Evolutionary conservation across 768 basidiomycete genomes (phyloP).

Genomic region (Boletus pseudopeckii): DNA sequence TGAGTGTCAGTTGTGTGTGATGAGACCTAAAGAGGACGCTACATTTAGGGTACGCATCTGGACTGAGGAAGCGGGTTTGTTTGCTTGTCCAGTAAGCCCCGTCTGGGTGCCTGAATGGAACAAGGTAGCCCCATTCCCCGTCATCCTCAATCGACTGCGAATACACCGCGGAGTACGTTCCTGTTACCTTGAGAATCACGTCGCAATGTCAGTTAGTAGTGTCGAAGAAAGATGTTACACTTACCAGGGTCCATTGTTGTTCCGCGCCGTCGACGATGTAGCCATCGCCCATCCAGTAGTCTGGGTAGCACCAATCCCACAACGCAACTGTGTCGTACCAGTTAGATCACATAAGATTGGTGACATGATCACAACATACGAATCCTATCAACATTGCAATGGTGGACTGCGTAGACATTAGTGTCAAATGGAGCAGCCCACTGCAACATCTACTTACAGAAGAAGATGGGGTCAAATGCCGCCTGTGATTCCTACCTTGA

Average conservation of each 20-base stretch:
- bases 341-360: not conserved
- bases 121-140: constrained; percentile 16
- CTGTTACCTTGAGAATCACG: constrained; percentile 9
- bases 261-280: constrained; percentile 10
- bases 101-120: constrained; percentile 23
- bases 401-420: constrained; percentile 19
- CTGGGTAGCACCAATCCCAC: constrained; percentile 30
- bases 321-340: constrained; percentile 17
- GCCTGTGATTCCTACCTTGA: constrained; percentile 10
- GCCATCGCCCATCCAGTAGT: constrained; percentile 29
- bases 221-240: not conserved
- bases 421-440: not conserved
- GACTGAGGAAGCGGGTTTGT: constrained; percentile 22
- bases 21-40: not conserved
- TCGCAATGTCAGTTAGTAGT: not conserved
- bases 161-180: constrained; percentile 24
- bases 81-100: constrained; percentile 27
- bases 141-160: constrained; percentile 19
- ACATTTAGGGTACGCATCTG: constrained; percentile 23
- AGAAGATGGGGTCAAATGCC: constrained; percentile 26
- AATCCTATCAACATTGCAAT: constrained; percentile 23
- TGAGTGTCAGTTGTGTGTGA: not conserved
- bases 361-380: constrained; percentile 6
- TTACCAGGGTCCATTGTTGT: constrained; percentile 25
- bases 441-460: constrained; percentile 11